Evolutionary conservation across 345 rosid species (phyloP).

Genomic region (Acer negundo): DNA sequence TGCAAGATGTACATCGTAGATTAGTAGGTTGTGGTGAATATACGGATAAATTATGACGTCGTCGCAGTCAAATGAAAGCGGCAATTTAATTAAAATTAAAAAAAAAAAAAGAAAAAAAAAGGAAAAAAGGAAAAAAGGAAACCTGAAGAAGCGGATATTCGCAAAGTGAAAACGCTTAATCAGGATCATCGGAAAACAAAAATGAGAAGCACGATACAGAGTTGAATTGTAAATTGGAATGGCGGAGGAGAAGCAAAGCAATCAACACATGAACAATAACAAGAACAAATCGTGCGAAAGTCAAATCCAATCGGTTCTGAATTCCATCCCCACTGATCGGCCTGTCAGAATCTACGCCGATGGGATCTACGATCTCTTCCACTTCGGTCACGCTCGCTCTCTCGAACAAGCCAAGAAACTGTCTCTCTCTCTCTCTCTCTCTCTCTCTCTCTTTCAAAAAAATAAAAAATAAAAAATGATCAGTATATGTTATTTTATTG

Average conservation of each 20-base stretch:
- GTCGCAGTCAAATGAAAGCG: no score
- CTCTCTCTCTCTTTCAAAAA: no score
- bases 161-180: neutral
- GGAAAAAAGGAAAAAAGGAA: neutral
- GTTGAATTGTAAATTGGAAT: neutral
- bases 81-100: no score
- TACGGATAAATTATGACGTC: no score
- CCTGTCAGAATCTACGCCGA: constrained; percentile 94
- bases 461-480: no score
- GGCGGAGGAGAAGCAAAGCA: neutral
- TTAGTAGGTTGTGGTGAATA: no score
- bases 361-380: constrained; percentile 99
- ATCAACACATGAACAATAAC: neutral
- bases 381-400: constrained; percentile 94
- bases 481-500: neutral
- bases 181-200: neutral
- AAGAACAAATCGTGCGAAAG: neutral
- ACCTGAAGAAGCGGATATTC: constrained; percentile 3
- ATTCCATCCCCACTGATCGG: constrained; percentile 40
- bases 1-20: no score
- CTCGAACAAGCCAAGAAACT: constrained; percentile 93
- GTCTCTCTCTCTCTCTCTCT: constrained; percentile 37
- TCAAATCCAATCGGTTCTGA: neutral
- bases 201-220: neutral
- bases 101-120: neutral